Percentiles rank a stretch among this genome's conserved stretches.
These are phyloP conservation scores for Harringtonia lauricola DNA, from an alignment of 2,329 filamentous ascomycete species.

Conservation along the genomic window DNA sequence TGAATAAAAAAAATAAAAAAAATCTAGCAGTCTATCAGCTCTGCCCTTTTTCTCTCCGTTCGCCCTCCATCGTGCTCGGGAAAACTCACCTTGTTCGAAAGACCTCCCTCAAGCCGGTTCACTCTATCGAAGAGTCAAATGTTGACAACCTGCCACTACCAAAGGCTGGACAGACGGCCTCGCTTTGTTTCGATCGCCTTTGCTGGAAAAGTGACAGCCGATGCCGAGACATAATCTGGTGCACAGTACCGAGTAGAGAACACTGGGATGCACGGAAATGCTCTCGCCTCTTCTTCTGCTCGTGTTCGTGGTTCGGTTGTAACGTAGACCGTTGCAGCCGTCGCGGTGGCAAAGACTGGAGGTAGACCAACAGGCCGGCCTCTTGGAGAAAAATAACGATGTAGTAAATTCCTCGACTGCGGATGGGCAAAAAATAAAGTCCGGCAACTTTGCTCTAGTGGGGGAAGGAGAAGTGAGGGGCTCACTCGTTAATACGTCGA, in stretches of 20 bases:
- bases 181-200: conserved; percentile 6
- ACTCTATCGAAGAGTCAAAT: conserved; percentile 1
- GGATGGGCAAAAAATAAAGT: conserved; percentile 10
- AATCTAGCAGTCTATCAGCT: not conserved
- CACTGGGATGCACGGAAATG: not conserved
- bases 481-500: no score
- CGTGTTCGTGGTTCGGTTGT: no score
- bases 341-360: no score
- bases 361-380: no score
- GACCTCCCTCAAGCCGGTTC: not conserved
- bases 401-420: not conserved
- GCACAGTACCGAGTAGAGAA: not conserved
- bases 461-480: conserved; percentile 2
- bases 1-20: not conserved
- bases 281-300: not conserved
- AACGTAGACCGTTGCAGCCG: no score
- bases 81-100: not conserved
- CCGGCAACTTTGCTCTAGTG: not conserved
- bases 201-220: conserved; percentile 2
- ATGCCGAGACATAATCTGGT: conserved; percentile 8
- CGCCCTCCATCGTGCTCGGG: not conserved
- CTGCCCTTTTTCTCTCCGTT: not conserved
- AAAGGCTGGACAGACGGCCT: not conserved
- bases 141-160: not conserved
- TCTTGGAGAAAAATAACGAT: not conserved